These are phyloP conservation scores for Moricandia arvensis DNA, from an alignment of 345 rosid species.

Conservation along the genomic window DNA sequence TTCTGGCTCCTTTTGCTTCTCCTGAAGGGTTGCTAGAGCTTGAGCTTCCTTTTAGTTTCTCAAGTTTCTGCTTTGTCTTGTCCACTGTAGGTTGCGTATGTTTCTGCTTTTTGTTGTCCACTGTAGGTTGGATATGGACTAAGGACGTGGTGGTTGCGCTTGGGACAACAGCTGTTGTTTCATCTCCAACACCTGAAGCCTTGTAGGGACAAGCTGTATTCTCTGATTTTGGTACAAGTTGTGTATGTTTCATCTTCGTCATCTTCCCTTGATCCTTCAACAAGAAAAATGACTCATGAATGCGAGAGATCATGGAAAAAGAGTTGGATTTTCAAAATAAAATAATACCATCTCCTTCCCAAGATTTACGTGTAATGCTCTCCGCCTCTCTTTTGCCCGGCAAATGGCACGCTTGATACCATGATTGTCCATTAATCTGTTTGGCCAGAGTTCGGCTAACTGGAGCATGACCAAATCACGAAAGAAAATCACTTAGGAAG, in stretches of 20 bases:
- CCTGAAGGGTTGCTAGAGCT: constrained; percentile 15
- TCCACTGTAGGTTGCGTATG: constrained; percentile 4
- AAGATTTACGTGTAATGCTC: constrained; percentile 28
- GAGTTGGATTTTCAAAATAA: no score
- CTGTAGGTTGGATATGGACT: constrained; percentile 5
- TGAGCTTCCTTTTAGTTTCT: constrained; percentile 31
- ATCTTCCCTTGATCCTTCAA: constrained; percentile 25
- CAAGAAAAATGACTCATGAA: not conserved
- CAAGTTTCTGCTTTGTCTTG: constrained; percentile 29
- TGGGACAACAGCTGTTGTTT: constrained; percentile 13
- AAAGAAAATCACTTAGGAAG: not conserved
- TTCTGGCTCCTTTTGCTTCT: constrained; percentile 23
- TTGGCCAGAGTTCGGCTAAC: constrained; percentile 61
- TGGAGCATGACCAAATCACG: constrained; percentile 27
- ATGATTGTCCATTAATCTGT: constrained; percentile 48
- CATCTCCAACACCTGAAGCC: constrained; percentile 1
- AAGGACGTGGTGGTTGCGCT: constrained; percentile 9
- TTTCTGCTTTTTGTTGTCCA: constrained; percentile 27
- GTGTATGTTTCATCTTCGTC: constrained; percentile 29
- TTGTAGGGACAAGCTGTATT: not conserved
- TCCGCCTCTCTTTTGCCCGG: constrained; percentile 51
- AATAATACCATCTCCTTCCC: constrained; percentile 30
- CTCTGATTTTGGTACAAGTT: constrained; percentile 20
- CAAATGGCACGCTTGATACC: constrained; percentile 52
- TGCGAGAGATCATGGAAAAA: not conserved